Conservation (phyloP, 2,329 filamentous ascomycete genomes). For the Ceratocystis harringtonii region DNA sequence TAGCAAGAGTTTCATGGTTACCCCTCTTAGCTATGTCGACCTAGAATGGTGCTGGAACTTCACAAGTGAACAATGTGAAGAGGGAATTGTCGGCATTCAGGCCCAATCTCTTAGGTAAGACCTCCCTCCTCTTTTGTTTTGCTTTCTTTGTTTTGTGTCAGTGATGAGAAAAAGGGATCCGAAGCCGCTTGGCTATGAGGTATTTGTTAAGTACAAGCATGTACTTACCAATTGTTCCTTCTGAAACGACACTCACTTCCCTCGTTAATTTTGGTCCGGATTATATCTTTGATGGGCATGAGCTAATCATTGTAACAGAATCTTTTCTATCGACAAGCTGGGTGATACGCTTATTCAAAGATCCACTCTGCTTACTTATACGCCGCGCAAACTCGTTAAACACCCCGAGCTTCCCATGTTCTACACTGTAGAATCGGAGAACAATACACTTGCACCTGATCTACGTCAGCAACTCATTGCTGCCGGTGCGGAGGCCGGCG, state of each 20-base stretch:
- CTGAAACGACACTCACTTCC: conserved; percentile 44
- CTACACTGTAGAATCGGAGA: conserved; percentile 88
- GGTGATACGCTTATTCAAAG: conserved; percentile 77
- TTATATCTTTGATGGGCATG: conserved; percentile 12
- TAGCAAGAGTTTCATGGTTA: conserved; percentile 69
- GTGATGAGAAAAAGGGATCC: conserved; percentile 54
- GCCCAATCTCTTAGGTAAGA: conserved; percentile 69
- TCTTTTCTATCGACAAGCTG: conserved; percentile 80
- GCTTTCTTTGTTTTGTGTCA: conserved; percentile 21
- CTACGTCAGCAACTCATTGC: conserved; percentile 59
- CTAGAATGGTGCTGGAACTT: conserved; percentile 96
- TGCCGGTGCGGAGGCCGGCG: conserved; percentile 56
- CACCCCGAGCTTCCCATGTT: conserved; percentile 81
- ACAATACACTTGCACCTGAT: conserved; percentile 73
- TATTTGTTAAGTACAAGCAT: conserved; percentile 29
- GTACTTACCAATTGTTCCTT: conserved; percentile 87
- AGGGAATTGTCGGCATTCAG: conserved; percentile 89
- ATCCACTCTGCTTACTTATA: conserved; percentile 74
- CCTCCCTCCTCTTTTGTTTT: conserved; percentile 21
- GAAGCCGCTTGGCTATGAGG: conserved; percentile 43
- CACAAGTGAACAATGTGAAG: conserved; percentile 81
- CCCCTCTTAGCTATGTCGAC: conserved; percentile 73
- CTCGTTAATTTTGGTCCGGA: conserved; percentile 18
- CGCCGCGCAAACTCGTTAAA: conserved; percentile 71
- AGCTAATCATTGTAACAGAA: conserved; percentile 38